Percentiles rank a stretch among this genome's conserved stretches.
Evolutionary conservation across 352 stramenopile species (phyloP).

Genomic region (Thraustotheca clavata): DNA sequence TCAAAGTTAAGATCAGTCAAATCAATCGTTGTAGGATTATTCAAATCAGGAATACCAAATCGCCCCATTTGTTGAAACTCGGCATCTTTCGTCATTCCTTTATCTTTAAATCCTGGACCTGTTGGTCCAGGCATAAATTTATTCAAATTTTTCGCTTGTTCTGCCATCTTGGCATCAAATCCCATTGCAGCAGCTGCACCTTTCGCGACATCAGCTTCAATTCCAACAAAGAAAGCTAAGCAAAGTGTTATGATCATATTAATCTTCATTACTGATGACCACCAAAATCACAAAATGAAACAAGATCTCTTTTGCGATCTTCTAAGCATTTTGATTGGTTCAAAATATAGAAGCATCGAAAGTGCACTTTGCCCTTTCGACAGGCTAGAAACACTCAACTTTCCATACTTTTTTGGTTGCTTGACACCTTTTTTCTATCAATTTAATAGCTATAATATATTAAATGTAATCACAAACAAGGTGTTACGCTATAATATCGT

Average conservation of each 20-base stretch:
- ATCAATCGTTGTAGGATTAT: conserved; percentile 13
- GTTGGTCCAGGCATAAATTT: conserved; percentile 20
- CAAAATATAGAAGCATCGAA: not conserved
- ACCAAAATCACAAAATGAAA: not conserved
- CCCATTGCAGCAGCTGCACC: not conserved
- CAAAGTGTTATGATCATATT: not conserved
- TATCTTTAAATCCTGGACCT: conserved; percentile 15
- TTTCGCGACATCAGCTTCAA: not conserved
- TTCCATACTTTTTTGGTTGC: too few relatives aligned
- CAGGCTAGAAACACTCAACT: not conserved
- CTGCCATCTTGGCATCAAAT: conserved; percentile 20
- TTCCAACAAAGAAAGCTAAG: not conserved
- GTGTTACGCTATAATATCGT: too few relatives aligned
- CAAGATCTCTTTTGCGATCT: not conserved
- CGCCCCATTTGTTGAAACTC: conserved; percentile 19
- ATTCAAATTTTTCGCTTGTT: conserved; percentile 19
- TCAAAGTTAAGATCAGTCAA: conserved; percentile 23
- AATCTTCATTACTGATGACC: too few relatives aligned
- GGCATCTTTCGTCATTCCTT: conserved; percentile 11
- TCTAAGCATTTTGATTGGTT: not conserved
- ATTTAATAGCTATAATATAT: too few relatives aligned
- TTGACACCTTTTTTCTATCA: too few relatives aligned
- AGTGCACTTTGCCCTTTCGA: not conserved
- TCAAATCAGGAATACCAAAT: conserved; percentile 18
- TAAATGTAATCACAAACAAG: too few relatives aligned